Base-by-base conservation (phyloP, 805 yeast species). In the Suhomyces sp. region DNA sequence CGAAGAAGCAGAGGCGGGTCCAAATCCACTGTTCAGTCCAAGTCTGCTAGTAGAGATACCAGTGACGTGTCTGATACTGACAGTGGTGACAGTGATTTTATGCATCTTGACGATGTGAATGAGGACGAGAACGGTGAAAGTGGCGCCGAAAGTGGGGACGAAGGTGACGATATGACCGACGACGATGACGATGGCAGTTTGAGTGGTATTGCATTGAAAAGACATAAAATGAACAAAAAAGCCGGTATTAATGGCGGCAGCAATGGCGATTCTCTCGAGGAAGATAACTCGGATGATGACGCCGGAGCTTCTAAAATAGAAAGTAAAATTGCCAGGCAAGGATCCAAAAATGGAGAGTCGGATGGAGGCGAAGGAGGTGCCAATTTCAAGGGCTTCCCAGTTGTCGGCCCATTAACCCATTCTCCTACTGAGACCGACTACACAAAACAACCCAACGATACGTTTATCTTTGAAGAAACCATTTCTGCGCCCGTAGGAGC, bases 401-500 rank as follows among this genome's bases (percentile, higher is more conserved):
- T 83, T 71, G 73, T 76, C 17, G 97, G 97, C 0, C 93, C 96
- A 0, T 72, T 69, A 6, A 68, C 73, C 1, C 94, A 88, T 63
- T 68, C 68, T 0, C 82, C 86, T 2, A 88, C 97, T 0, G 64
- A 68, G 1, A 64, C 79, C 44, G 77, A 74, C 1, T 69, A 71
- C 45, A 77, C 77, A 29, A 76, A 79, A 26, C 72, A 71, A 7
- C 57, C 78, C 1, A 76, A 73, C 9, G 92, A 87, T 54, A 79
- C 80, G 1, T 76, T 84, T 53, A 77, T 88, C 38, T 78, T 79
- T 2, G 80, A 80, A 38, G 81, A 79, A 23, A 72, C 70, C 1
- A 70, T 88, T 36, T 70, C 77, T 13, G 92, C 88, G 1, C 94
- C 98, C 1, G 72, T 93, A 4, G 97, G 97, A 0, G 76, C 86